Evolutionary conservation across 331 rosid species (phyloP).

Genomic region (Quercus phellos): DNA sequence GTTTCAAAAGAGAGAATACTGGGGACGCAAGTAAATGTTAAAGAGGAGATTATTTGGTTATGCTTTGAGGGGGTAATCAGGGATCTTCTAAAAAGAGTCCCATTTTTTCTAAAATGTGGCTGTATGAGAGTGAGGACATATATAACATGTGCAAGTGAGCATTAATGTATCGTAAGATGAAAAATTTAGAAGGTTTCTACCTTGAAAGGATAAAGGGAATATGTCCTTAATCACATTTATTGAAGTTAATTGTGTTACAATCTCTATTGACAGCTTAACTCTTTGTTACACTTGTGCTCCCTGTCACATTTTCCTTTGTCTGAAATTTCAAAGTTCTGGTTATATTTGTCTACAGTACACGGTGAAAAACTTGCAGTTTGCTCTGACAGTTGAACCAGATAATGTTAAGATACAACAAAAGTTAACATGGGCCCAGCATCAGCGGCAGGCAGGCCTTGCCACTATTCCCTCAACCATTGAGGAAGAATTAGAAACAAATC

Average conservation of each 20-base stretch:
- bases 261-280: neutral
- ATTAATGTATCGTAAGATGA: neutral
- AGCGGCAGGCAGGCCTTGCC: conserved; percentile 60
- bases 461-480: conserved; percentile 87
- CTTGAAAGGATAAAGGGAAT: neutral
- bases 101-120: neutral
- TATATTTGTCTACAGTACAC: conserved; percentile 47
- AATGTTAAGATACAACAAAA: conserved; percentile 53
- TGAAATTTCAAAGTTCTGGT: neutral
- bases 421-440: conserved; percentile 73
- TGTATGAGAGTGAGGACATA: neutral
- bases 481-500: conserved; percentile 77
- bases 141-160: neutral
- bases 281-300: neutral
- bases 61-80: too few species aligned
- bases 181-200: neutral
- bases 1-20: too few species aligned
- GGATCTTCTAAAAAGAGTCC: too few species aligned
- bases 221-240: neutral
- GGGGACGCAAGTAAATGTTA: too few species aligned
- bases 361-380: conserved; percentile 75
- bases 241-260: neutral
- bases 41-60: too few species aligned
- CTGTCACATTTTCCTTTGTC: neutral
- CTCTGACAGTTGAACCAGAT: conserved; percentile 67